phyloP scores from a whole-genome alignment of 1,284 basidiomycete genomes.

The Rhodotorula sp. region DNA sequence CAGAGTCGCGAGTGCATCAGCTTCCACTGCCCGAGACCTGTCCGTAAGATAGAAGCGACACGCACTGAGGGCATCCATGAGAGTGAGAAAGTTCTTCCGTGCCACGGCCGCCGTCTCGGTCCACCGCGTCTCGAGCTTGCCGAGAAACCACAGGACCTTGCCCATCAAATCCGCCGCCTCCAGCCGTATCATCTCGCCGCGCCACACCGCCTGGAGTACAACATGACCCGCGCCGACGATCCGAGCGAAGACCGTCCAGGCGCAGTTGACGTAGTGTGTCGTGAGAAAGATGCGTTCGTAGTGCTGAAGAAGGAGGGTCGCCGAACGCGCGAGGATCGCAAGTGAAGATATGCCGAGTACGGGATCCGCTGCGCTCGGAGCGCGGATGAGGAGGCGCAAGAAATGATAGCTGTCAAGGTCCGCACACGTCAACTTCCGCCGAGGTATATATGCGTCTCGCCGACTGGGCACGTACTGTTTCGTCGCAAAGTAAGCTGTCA shows the following conservation, averaged over 20 bases:
- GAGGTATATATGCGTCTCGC: no score
- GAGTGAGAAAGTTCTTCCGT: neutral
- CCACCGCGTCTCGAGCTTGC: neutral
- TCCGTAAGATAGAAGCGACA: neutral
- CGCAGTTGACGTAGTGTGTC: conserved; percentile 9
- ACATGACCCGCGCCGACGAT: conserved; percentile 15
- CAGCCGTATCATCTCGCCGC: conserved; percentile 4
- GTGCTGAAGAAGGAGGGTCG: conserved; percentile 6
- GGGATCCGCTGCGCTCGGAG: neutral
- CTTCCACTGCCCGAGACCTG: neutral
- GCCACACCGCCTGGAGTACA: conserved; percentile 5
- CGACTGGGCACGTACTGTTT: conserved; percentile 6
- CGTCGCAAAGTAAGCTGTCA: conserved; percentile 1
- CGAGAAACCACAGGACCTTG: conserved; percentile 9
- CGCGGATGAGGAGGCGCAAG: conserved; percentile 4
- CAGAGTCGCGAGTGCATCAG: no score
- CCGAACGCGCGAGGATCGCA: conserved; percentile 6
- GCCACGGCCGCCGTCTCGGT: neutral
- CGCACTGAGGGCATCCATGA: conserved; percentile 8
- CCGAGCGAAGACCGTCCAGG: conserved; percentile 14
- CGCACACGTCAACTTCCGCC: neutral
- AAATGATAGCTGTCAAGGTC: neutral
- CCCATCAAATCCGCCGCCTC: conserved; percentile 7
- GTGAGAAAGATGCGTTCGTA: conserved; percentile 4
- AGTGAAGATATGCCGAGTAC: conserved; percentile 2